Conservation (phyloP, 2,329 filamentous ascomycete genomes). For the Penicillium crustosum region DNA sequence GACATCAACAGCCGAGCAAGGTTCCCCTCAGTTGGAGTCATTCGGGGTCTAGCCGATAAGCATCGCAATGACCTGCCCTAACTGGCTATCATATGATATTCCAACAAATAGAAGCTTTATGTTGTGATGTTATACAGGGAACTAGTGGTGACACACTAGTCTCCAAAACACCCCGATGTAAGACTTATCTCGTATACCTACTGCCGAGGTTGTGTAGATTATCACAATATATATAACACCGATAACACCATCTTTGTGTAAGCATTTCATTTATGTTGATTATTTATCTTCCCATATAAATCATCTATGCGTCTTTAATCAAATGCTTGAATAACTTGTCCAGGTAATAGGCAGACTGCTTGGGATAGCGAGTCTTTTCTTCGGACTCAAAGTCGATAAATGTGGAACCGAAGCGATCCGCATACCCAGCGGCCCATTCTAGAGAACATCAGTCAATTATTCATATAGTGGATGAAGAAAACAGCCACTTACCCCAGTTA, state of each 20-base stretch:
- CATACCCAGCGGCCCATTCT: conserved; percentile 80
- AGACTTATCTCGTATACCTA: neutral
- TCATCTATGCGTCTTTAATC: conserved; percentile 40
- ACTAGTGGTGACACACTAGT: neutral
- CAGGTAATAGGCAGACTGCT: conserved; percentile 73
- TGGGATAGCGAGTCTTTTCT: conserved; percentile 68
- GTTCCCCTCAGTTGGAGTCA: conserved; percentile 18
- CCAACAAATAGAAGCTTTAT: neutral
- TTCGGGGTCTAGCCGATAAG: conserved; percentile 18
- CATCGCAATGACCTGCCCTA: conserved; percentile 18
- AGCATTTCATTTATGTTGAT: neutral
- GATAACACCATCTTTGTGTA: too few relatives aligned
- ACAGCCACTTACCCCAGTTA: conserved; percentile 47
- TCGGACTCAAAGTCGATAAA: conserved; percentile 73
- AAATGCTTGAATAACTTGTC: conserved; percentile 67
- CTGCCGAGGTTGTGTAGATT: too few relatives aligned
- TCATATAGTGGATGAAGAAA: neutral
- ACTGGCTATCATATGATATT: neutral
- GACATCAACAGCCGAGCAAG: conserved; percentile 5
- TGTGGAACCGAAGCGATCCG: conserved; percentile 74
- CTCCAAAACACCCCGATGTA: neutral
- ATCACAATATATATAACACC: too few relatives aligned
- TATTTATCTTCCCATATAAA: neutral
- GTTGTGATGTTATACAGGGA: neutral
- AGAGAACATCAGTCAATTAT: neutral